These are phyloP conservation scores for Helianthus tuberosus DNA, from an alignment of 129 eudicot genomes.

Conservation along the genomic window DNA sequence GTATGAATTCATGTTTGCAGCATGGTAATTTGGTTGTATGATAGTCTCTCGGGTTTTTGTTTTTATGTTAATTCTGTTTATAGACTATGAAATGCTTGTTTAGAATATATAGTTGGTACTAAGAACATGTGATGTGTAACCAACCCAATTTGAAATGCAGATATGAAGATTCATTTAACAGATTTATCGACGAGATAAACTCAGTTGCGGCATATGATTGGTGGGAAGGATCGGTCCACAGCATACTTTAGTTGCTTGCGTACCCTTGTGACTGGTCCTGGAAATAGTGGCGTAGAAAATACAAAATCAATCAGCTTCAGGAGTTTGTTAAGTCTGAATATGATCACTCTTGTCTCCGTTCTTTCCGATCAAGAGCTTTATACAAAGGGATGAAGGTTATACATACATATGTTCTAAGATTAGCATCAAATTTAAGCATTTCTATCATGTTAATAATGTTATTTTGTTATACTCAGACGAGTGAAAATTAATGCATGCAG, in stretches of 20 bases:
- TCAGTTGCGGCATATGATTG: slow-evolving; percentile 89
- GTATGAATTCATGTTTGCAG: slow-evolving; percentile 34
- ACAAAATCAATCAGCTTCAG: slow-evolving; percentile 74
- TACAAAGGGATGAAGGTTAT: slow-evolving; percentile 92
- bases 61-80: slow-evolving; percentile 34
- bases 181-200: slow-evolving; percentile 84
- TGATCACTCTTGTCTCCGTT: slow-evolving; percentile 88
- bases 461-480: background rate
- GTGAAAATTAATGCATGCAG: slow-evolving; percentile 48
- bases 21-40: slow-evolving; percentile 39
- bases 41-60: slow-evolving; percentile 37
- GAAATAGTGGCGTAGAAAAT: slow-evolving; percentile 90
- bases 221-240: slow-evolving; percentile 98
- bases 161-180: slow-evolving; percentile 89
- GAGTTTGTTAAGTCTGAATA: slow-evolving; percentile 88
- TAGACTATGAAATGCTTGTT: slow-evolving; percentile 41
- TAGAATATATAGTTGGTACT: slow-evolving; percentile 39
- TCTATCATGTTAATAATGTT: background rate
- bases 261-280: slow-evolving; percentile 96
- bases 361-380: slow-evolving; percentile 85
- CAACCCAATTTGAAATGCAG: slow-evolving; percentile 43
- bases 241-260: slow-evolving; percentile 77
- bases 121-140: slow-evolving; percentile 23
- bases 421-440: background rate
- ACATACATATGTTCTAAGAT: background rate